Base-by-base conservation (phyloP, 768 basidiomycete species). In the Lentinula guzmanii region DNA sequence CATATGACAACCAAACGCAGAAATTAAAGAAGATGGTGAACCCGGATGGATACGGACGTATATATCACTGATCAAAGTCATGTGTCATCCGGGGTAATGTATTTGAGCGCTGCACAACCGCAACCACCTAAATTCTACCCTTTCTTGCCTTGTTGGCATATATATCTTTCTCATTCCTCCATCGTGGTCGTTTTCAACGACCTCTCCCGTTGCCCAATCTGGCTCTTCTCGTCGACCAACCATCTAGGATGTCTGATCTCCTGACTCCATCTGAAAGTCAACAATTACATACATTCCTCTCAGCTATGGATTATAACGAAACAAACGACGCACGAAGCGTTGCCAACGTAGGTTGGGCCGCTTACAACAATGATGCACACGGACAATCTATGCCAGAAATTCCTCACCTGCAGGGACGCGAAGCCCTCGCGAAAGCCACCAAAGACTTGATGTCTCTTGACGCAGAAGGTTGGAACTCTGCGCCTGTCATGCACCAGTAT, bases 361-460 rank as follows among this genome's bases (percentile, higher is more conserved):
- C 77, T 63, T 76, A 76, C 65, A 60, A 75, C 67, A 63, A 74
- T 64, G 31, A 70, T 65, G 60, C 70, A 62, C 62, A 75, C 62
- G 75, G 77, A 51, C 78, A 83, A 54, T 79, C 82, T 62, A 72
- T 82, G 65, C 76, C 79, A 59, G 65, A 65, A 33, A 64, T 70
- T 3, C 61, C 67, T 15, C 69, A 74, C 10, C 72, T 80, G 57
- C 82, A 75, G 60, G 84, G 83, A 62, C 84, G 77, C 61, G 85
- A 89, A 58, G 85, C 86, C 1, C 80, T 93, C 58, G 75, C 87
- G 58, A 89, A 87, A 72, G 90, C 90, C 0, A 93, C 91, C 0
- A 91, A 89, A 71, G 89, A 92, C 71, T 82, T 93, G 48, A 91
- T 93, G 86, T 78, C 88, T 4, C 77, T 91, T 31, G 88, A 88